Conservation (phyloP, 2,329 filamentous ascomycete species). For the Neoarthrinium moseri region DNA sequence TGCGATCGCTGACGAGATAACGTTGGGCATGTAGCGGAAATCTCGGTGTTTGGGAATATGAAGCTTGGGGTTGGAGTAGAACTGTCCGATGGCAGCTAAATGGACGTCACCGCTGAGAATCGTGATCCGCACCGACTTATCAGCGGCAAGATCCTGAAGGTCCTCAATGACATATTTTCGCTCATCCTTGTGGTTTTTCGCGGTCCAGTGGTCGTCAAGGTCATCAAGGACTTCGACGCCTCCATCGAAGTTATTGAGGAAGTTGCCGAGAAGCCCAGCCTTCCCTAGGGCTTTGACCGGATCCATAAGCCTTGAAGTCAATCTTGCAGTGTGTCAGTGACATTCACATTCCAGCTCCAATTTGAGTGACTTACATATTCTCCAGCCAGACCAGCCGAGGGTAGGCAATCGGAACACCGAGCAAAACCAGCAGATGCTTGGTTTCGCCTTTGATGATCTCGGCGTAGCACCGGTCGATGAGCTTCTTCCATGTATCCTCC, state of each 20-base stretch:
- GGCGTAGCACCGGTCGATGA: conserved; percentile 81
- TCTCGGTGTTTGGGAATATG: conserved; percentile 82
- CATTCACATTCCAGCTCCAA: not conserved
- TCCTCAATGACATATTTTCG: conserved; percentile 85
- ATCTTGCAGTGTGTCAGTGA: conserved; percentile 42
- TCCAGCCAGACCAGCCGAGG: conserved; percentile 73
- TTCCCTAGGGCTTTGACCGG: conserved; percentile 87
- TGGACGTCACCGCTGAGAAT: conserved; percentile 95
- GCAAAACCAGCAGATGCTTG: conserved; percentile 83
- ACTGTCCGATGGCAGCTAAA: conserved; percentile 87
- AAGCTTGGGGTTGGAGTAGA: conserved; percentile 87
- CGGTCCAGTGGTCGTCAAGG: conserved; percentile 95
- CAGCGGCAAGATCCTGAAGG: conserved; percentile 87
- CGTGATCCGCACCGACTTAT: conserved; percentile 88
- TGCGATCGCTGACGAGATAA: conserved; percentile 91
- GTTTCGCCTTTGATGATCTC: conserved; percentile 83
- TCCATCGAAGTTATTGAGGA: conserved; percentile 87
- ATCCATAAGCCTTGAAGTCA: conserved; percentile 84
- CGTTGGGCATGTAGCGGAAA: conserved; percentile 94
- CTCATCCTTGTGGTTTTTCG: conserved; percentile 90
- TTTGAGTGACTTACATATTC: conserved; percentile 55
- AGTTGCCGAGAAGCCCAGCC: conserved; percentile 73
- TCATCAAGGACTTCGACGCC: conserved; percentile 91
- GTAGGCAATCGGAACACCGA: conserved; percentile 83
- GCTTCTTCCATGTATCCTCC: conserved; percentile 77